Conservation (phyloP, 768 basidiomycete genomes). For the Terana coerulea region DNA sequence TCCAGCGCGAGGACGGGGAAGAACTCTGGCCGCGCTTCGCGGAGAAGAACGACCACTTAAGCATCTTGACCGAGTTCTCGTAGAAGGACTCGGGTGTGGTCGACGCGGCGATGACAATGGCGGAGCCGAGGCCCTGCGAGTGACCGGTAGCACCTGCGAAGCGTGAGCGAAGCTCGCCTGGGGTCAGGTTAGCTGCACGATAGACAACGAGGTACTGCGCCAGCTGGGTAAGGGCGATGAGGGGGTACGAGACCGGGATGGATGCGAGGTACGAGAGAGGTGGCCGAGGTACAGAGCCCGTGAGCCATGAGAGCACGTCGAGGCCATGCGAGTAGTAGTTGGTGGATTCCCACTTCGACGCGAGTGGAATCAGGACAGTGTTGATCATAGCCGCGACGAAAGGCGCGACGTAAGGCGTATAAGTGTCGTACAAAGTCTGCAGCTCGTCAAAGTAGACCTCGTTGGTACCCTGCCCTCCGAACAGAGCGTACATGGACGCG, state of each 20-base stretch:
- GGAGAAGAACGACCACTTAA: slow-evolving; percentile 91
- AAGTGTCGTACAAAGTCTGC: slow-evolving; percentile 85
- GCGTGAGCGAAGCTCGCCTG: slow-evolving; percentile 72
- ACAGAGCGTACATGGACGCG: slow-evolving; percentile 84
- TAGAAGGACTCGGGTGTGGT: slow-evolving; percentile 70
- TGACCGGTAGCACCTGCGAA: slow-evolving; percentile 92
- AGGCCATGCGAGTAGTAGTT: slow-evolving; percentile 79
- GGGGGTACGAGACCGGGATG: slow-evolving; percentile 89
- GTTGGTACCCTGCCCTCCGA: slow-evolving; percentile 97
- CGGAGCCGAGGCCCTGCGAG: slow-evolving; percentile 95
- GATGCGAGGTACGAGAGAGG: slow-evolving; percentile 85
- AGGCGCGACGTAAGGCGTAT: slow-evolving; percentile 78
- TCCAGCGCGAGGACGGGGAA: slow-evolving; percentile 93
- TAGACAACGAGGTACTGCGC: slow-evolving; percentile 85
- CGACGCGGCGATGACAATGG: slow-evolving; percentile 84
- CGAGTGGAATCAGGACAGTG: slow-evolving; percentile 70
- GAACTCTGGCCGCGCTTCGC: slow-evolving; percentile 90
- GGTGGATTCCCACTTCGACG: slow-evolving; percentile 51
- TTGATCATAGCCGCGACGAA: slow-evolving; percentile 63
- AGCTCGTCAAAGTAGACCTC: slow-evolving; percentile 98
- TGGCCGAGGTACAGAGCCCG: slow-evolving; percentile 65
- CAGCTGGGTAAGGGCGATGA: slow-evolving; percentile 96
- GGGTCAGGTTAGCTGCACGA: slow-evolving; percentile 69
- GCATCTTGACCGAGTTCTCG: slow-evolving; percentile 74
- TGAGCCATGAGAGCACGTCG: slow-evolving; percentile 81